Conservation (phyloP, 2,329 filamentous ascomycete species). For the Talaromyces pinophilus region DNA sequence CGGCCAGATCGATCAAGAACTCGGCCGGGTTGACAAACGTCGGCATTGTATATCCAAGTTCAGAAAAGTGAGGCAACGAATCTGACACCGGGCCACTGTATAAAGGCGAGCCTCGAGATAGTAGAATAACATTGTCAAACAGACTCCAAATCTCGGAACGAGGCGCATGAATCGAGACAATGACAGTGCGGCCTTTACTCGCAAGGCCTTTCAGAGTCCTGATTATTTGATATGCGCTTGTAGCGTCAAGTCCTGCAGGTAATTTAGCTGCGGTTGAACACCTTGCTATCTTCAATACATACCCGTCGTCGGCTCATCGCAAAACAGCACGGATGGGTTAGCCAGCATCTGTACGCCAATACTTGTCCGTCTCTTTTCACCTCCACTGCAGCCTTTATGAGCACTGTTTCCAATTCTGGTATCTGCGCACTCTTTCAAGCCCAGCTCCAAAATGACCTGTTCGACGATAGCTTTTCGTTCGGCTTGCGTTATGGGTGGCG, state of each 20-base stretch:
- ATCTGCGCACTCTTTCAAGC: slow-evolving; percentile 74
- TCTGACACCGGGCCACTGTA: slow-evolving; percentile 64
- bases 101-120: slow-evolving; percentile 67
- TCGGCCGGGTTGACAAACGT: slow-evolving; percentile 77
- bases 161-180: slow-evolving; percentile 76
- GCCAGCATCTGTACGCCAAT: slow-evolving; percentile 78
- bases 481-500: slow-evolving; percentile 59
- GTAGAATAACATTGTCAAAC: slow-evolving; percentile 70
- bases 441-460: slow-evolving; percentile 73
- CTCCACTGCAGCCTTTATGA: slow-evolving; percentile 75
- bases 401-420: slow-evolving; percentile 71
- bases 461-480: slow-evolving; percentile 68
- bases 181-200: slow-evolving; percentile 67
- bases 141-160: slow-evolving; percentile 77
- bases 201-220: slow-evolving; percentile 69
- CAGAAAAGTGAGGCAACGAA: slow-evolving; percentile 65
- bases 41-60: slow-evolving; percentile 62
- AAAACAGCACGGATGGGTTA: slow-evolving; percentile 74
- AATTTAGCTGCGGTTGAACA: not conserved
- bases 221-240: slow-evolving; percentile 72
- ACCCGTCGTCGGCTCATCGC: slow-evolving; percentile 78
- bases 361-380: slow-evolving; percentile 74
- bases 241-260: slow-evolving; percentile 63
- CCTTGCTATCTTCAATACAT: slow-evolving; percentile 8
- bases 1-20: slow-evolving; percentile 72